phyloP scores from a whole-genome alignment of 768 basidiomycete genomes.

The Termitomyces sp. region DNA sequence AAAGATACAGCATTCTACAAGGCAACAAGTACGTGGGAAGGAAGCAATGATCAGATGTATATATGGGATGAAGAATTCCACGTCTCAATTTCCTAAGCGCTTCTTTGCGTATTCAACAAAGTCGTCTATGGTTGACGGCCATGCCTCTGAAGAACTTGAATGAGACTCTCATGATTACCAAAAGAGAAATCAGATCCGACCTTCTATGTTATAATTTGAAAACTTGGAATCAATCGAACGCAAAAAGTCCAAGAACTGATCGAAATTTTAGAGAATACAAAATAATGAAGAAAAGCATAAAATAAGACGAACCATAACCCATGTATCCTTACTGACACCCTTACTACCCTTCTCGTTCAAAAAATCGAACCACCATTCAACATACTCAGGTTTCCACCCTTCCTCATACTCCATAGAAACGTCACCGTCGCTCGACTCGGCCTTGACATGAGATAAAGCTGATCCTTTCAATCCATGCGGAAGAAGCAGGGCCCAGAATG shows the following conservation, averaged over 20 bases:
- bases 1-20: not conserved
- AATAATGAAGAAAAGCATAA: not conserved
- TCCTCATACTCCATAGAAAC: constrained; percentile 43
- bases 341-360: constrained; percentile 60
- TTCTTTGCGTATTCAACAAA: constrained; percentile 68
- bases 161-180: constrained; percentile 7
- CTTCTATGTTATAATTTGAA: constrained; percentile 71
- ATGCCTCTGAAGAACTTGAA: constrained; percentile 51
- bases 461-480: constrained; percentile 67
- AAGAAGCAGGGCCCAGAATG: constrained; percentile 76
- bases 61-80: not conserved
- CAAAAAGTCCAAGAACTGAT: constrained; percentile 76
- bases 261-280: not conserved
- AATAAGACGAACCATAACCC: constrained; percentile 67
- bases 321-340: constrained; percentile 86
- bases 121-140: constrained; percentile 86
- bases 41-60: not conserved
- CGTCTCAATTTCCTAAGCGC: constrained; percentile 21
- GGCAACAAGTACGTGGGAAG: not conserved
- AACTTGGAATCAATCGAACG: constrained; percentile 73
- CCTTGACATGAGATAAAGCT: constrained; percentile 45
- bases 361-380: constrained; percentile 78
- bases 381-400: constrained; percentile 64
- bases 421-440: constrained; percentile 39
- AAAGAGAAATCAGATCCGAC: constrained; percentile 31